Conservation (phyloP, 1,284 basidiomycete species). For the Salmacisia buchloeana region DNA sequence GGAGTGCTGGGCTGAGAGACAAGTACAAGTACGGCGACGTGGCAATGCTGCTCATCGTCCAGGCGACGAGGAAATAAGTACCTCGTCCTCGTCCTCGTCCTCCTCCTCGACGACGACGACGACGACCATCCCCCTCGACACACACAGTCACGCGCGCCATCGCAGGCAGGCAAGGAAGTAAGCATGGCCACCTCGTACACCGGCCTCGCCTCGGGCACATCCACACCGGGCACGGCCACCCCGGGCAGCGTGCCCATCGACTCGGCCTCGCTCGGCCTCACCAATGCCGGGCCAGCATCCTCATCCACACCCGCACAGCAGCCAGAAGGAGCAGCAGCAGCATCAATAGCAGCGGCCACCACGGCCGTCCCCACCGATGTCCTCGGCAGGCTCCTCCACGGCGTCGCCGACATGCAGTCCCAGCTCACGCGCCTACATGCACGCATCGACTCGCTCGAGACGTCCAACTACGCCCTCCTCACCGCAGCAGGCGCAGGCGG, state of each 20-base stretch:
- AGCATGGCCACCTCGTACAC: too few species aligned
- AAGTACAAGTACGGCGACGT: too few species aligned
- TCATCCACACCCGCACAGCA: not conserved
- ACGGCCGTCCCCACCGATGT: not conserved
- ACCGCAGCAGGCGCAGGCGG: conserved; percentile 25
- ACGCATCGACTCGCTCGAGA: conserved; percentile 14
- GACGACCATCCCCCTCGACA: not conserved
- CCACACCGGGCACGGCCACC: conserved; percentile 1
- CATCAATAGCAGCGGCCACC: not conserved
- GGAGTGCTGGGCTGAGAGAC: too few species aligned
- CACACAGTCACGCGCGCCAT: not conserved
- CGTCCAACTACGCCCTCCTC: conserved; percentile 20
- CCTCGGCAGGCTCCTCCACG: conserved; percentile 33
- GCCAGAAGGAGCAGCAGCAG: not conserved
- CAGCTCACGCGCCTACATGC: conserved; percentile 4
- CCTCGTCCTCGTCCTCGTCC: not conserved
- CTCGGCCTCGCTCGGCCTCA: too few species aligned
- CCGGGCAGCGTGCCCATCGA: too few species aligned
- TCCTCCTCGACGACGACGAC: too few species aligned
- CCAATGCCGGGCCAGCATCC: not conserved
- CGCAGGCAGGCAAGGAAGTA: too few species aligned
- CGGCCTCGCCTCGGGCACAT: not conserved
- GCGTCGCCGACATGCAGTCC: conserved; percentile 38
- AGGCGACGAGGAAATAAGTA: too few species aligned
- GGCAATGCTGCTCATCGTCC: too few species aligned